Conservation (phyloP, 345 rosid genomes). For the Gynandropsis gynandra region DNA sequence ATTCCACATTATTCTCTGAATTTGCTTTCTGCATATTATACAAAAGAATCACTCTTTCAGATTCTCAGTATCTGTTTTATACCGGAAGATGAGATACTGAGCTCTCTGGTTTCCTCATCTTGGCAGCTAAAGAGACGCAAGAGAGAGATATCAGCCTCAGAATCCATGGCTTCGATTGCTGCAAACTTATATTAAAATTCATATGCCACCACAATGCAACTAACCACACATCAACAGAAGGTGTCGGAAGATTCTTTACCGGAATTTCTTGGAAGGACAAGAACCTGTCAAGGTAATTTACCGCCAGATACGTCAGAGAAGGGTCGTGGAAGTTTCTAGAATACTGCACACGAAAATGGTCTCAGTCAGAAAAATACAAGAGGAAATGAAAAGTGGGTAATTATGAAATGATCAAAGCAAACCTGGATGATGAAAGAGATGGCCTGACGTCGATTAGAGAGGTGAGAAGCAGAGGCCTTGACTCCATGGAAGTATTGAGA, state of each 20-base stretch:
- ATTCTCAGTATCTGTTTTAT: not conserved
- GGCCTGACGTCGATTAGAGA: conserved; percentile 37
- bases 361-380: not conserved
- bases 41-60: conserved; percentile 12
- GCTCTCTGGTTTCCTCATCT: conserved; percentile 57
- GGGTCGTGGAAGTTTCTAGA: conserved; percentile 36
- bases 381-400: not conserved
- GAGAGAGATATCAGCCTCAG: conserved; percentile 55
- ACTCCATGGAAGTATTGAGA: conserved; percentile 31
- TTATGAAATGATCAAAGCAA: not conserved
- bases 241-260: conserved; percentile 37
- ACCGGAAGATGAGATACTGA: conserved; percentile 45
- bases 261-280: conserved; percentile 47
- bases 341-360: conserved; percentile 2
- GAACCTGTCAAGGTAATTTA: conserved; percentile 79
- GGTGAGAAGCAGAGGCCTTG: conserved; percentile 29
- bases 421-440: conserved; percentile 49
- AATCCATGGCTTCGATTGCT: conserved; percentile 59
- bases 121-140: conserved; percentile 64
- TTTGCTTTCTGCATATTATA: too few relatives aligned
- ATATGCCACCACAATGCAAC: not conserved
- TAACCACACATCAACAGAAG: conserved; percentile 8
- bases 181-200: not conserved
- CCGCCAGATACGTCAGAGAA: conserved; percentile 55
- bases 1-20: conserved; percentile 7